Evolutionary conservation across 306 rosid genomes (phyloP).

Genomic region (Gleditsia sinensis): DNA sequence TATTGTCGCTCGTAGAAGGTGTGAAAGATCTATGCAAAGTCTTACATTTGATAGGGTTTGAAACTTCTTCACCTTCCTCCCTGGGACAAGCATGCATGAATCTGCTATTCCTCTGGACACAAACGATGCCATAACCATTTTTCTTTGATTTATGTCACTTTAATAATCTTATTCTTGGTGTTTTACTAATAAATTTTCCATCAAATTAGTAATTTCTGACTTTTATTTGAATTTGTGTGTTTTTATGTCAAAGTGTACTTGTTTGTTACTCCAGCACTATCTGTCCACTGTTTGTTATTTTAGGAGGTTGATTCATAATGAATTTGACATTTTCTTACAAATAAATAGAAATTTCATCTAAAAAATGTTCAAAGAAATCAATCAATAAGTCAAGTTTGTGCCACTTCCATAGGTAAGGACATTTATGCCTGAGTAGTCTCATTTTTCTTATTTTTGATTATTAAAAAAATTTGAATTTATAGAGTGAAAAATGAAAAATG

Average conservation of each 20-base stretch:
- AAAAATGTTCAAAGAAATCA: no score
- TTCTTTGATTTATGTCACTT: background rate
- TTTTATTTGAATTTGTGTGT: background rate
- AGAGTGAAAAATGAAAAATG: no score
- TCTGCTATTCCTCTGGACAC: background rate
- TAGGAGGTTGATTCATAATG: conserved; percentile 26
- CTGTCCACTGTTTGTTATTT: conserved; percentile 14
- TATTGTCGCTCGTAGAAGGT: background rate
- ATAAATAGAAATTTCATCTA: no score
- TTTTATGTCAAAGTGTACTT: background rate
- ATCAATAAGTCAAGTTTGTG: no score
- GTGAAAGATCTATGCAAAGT: background rate
- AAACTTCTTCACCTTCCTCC: conserved; percentile 11
- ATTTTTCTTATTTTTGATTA: no score
- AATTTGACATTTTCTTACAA: no score
- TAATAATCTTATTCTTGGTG: background rate
- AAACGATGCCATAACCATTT: background rate
- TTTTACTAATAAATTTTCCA: background rate
- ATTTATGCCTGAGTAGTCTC: no score
- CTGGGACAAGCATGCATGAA: background rate
- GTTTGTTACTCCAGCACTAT: conserved; percentile 8
- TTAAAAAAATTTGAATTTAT: no score
- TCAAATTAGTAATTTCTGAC: background rate
- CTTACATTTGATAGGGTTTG: conserved; percentile 7
- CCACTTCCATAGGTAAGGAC: no score